Base-by-base conservation (phyloP, 1,284 basidiomycete genomes). In the Moniliella sp. region DNA sequence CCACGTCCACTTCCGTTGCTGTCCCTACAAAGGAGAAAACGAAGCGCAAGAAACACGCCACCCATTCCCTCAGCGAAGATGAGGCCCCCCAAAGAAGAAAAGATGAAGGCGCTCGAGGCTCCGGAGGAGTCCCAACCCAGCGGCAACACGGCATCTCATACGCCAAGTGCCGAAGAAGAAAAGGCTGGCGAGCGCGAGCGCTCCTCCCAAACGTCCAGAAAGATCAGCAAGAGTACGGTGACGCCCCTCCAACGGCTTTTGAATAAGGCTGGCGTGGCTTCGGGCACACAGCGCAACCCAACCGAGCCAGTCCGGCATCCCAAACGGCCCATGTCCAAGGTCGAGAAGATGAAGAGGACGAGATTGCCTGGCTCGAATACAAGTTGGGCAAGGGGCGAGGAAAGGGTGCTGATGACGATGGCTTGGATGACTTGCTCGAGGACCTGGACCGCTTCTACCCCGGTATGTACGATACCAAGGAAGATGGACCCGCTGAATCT, bases 311-410 rank as follows among this genome's bases (percentile, higher is more conserved):
- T n/a, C n/a, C n/a, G n/a, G n/a, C n/a, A n/a, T n/a, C n/a, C n/a
- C n/a, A n/a, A n/a, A n/a, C n/a, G n/a, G n/a, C n/a, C n/a, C n/a
- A n/a, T n/a, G n/a, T n/a, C n/a, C n/a, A n/a, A n/a, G n/a, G n/a
- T n/a, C n/a, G n/a, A 5, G 36, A 33, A 18, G 45, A 56, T 9
- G 56, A 59, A 18, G 54, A 57, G 25, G 52, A 59, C 27, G 56
- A 59, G 36, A 59, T 59, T 18, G 36, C 42, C 2, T 59, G 56
- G 56, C 40, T 59, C 5, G 56, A 59, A 27, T 41, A 46, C 16
- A 45, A 51, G 16, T 35, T 59, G 11, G 34, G 34, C 14, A 2
- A 18, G 37, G 12, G 40, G 40, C 21, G 40, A 34, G 15, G 43
- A 47, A 4, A 30, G 35, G 7, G 50, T 11, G 3, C 12, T n/a